These are phyloP conservation scores for Penicillium longicatenatum DNA, from an alignment of 495 filamentous ascomycete species.

Conservation along the genomic window DNA sequence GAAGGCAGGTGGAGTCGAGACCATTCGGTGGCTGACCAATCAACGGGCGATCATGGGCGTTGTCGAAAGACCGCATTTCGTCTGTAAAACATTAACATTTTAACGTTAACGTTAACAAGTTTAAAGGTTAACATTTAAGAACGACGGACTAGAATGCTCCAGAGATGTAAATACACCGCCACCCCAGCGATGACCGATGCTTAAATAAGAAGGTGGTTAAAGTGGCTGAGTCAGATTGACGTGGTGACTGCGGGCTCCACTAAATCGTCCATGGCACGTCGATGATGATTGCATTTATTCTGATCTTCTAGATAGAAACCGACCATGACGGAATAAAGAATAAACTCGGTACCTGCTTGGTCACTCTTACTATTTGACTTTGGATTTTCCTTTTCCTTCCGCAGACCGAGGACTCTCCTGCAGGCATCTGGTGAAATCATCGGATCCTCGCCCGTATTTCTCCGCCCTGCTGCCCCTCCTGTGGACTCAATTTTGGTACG, in stretches of 20 bases:
- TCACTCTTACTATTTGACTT: background rate
- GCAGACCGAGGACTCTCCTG: too few relatives aligned
- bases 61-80: too few relatives aligned
- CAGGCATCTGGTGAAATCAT: slow-evolving; percentile 24
- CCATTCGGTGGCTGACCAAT: background rate
- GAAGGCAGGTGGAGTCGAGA: background rate
- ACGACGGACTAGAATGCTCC: too few relatives aligned
- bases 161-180: too few relatives aligned
- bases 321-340: slow-evolving; percentile 4
- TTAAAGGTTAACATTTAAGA: background rate
- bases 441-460: background rate
- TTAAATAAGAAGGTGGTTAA: background rate
- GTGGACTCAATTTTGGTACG: background rate
- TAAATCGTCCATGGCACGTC: slow-evolving; percentile 28
- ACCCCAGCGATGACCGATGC: background rate
- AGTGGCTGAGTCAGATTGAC: slow-evolving; percentile 7
- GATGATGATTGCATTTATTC: slow-evolving; percentile 26
- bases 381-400: slow-evolving; percentile 10
- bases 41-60: background rate
- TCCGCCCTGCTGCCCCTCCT: background rate
- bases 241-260: slow-evolving; percentile 20
- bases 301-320: background rate
- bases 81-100: background rate
- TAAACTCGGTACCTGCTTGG: slow-evolving; percentile 22
- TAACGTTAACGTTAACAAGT: background rate